These are phyloP conservation scores for Nothophaeocryptopus gaeumannii DNA, from an alignment of 2,329 filamentous ascomycete species.

Conservation along the genomic window DNA sequence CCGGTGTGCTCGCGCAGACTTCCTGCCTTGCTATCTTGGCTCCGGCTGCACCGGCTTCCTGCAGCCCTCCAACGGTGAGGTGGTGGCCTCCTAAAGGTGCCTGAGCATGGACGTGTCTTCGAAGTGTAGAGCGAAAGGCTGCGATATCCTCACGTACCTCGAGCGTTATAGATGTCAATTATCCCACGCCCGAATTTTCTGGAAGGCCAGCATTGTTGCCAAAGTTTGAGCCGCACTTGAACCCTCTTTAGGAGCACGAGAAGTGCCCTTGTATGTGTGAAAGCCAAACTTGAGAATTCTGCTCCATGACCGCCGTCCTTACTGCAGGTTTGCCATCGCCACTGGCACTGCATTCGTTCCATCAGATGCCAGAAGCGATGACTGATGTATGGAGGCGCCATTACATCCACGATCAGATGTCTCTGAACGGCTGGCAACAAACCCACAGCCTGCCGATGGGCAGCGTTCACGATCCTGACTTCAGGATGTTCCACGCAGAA, in stretches of 20 bases:
- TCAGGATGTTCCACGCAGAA: conserved; percentile 29
- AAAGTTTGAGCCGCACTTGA: conserved; percentile 23
- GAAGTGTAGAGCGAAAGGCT: background rate
- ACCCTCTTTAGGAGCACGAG: conserved; percentile 18
- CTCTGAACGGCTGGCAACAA: conserved; percentile 23
- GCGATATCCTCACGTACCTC: conserved; percentile 1
- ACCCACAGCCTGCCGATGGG: conserved; percentile 20
- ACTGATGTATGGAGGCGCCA: conserved; percentile 24
- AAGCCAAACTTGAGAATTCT: conserved; percentile 25
- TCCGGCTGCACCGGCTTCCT: conserved; percentile 1
- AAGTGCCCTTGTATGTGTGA: conserved; percentile 15
- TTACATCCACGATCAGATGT: conserved; percentile 22
- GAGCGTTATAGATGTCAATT: background rate
- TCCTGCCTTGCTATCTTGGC: conserved; percentile 10
- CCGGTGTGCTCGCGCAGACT: conserved; percentile 18
- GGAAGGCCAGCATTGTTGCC: conserved; percentile 7
- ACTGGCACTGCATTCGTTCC: conserved; percentile 12
- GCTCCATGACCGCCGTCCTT: conserved; percentile 26
- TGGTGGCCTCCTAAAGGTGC: conserved; percentile 5
- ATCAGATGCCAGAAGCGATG: conserved; percentile 20
- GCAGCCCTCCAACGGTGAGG: conserved; percentile 8
- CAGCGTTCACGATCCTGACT: conserved; percentile 29
- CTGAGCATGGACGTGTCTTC: conserved; percentile 8
- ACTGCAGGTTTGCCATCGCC: conserved; percentile 16
- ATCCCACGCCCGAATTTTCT: conserved; percentile 9